These are phyloP conservation scores for Penicillium parvum DNA, from an alignment of 495 filamentous ascomycete genomes.

Conservation along the genomic window DNA sequence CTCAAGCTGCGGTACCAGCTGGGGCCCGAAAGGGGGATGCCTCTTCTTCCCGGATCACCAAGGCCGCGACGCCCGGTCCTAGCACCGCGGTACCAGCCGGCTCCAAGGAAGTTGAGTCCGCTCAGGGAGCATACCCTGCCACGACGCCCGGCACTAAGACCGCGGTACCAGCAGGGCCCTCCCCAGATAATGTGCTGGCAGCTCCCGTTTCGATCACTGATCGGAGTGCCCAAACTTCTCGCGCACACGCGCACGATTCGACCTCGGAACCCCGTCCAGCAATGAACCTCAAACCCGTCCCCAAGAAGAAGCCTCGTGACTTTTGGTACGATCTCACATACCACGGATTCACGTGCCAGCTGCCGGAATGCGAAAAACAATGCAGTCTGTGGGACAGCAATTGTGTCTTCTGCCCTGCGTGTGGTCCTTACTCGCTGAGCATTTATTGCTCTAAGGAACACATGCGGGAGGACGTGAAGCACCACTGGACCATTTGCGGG, in stretches of 20 bases:
- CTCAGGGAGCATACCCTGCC: neutral
- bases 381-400: conserved; percentile 47
- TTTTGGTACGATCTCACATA: conserved; percentile 26
- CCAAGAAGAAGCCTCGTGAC: neutral
- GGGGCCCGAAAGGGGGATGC: neutral
- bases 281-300: too few species aligned
- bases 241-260: too few species aligned
- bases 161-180: neutral
- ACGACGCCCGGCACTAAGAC: neutral
- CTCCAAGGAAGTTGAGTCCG: neutral
- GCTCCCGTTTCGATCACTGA: neutral
- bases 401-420: conserved; percentile 37
- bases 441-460: conserved; percentile 42
- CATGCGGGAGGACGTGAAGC: conserved; percentile 28
- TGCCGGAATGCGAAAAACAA: conserved; percentile 34
- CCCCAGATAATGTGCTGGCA: neutral
- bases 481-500: conserved; percentile 34
- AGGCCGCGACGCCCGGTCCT: neutral
- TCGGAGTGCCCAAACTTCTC: neutral
- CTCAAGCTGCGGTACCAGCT: neutral
- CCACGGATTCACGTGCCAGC: conserved; percentile 25
- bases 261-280: too few species aligned
- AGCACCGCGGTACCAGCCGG: neutral
- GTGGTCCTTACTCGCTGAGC: conserved; percentile 38
- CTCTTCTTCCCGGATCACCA: neutral